A percentile compares a stretch with the other conserved stretches of the same genome.
phyloP scores from a whole-genome alignment of 2,329 filamentous ascomycete species.

The Aspergillus udagawae region DNA sequence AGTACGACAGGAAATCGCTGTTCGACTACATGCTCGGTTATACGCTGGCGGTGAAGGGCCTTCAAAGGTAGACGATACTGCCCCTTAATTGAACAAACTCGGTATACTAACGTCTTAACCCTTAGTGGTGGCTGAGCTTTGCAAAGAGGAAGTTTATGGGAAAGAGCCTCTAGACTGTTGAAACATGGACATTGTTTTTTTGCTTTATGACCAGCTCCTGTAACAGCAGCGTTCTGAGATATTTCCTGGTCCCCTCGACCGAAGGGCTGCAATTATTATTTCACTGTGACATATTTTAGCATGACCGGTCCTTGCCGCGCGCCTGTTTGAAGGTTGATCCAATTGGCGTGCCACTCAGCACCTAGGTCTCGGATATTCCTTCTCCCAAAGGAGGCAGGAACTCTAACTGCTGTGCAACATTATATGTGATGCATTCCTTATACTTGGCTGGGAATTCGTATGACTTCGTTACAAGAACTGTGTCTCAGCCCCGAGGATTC shows the following conservation, averaged over 20 bases:
- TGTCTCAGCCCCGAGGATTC: neutral
- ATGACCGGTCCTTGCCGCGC: neutral
- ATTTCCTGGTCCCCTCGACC: neutral
- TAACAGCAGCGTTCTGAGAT: neutral
- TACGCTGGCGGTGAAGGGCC: slow-evolving; percentile 72
- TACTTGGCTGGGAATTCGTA: no score
- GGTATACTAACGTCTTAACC: slow-evolving; percentile 28
- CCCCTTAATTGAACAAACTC: neutral
- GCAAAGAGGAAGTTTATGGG: slow-evolving; percentile 99
- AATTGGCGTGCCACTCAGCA: neutral
- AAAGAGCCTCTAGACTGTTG: slow-evolving; percentile 65
- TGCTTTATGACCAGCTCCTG: slow-evolving; percentile 6
- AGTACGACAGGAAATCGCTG: slow-evolving; percentile 85
- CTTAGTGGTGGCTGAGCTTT: slow-evolving; percentile 97
- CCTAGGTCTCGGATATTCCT: neutral
- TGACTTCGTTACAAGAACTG: neutral
- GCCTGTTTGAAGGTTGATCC: neutral
- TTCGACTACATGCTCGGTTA: slow-evolving; percentile 75
- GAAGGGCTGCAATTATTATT: neutral
- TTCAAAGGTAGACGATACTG: slow-evolving; percentile 50
- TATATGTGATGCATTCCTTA: no score
- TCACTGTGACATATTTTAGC: neutral
- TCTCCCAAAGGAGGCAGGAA: neutral
- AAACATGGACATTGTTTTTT: slow-evolving; percentile 16
- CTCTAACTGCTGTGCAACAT: neutral